Evolutionary conservation across 2,329 filamentous ascomycete species (phyloP).

Genomic region (Aspergillus alliaceus): DNA sequence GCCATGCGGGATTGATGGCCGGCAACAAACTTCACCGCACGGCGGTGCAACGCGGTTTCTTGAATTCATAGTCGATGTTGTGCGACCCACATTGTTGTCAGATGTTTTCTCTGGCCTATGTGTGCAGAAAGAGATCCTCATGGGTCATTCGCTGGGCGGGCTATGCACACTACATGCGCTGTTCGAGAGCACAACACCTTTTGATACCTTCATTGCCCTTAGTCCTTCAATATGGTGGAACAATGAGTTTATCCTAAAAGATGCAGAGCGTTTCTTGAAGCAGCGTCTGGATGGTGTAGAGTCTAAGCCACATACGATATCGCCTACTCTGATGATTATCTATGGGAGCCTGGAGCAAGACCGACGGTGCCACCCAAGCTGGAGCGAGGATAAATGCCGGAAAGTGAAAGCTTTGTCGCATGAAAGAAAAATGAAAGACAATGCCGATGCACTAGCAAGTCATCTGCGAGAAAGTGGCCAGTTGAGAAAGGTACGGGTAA

Average conservation of each 20-base stretch:
- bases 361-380: constrained; percentile 16
- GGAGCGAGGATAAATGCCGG: constrained; percentile 1
- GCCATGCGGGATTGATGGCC: constrained; percentile 26
- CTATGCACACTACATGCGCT: constrained; percentile 50
- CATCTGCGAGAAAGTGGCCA: constrained; percentile 11
- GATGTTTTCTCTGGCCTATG: constrained; percentile 30
- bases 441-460: background rate
- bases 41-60: constrained; percentile 50
- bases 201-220: constrained; percentile 47
- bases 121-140: constrained; percentile 44
- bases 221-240: constrained; percentile 54
- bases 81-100: constrained; percentile 30
- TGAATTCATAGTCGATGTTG: constrained; percentile 42
- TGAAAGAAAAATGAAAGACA: constrained; percentile 25
- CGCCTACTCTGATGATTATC: constrained; percentile 32
- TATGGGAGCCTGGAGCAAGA: constrained; percentile 33
- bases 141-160: constrained; percentile 52
- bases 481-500: constrained; percentile 15
- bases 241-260: constrained; percentile 39
- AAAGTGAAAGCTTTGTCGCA: constrained; percentile 12
- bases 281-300: background rate
- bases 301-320: constrained; percentile 10
- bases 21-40: constrained; percentile 17
- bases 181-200: constrained; percentile 41
- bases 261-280: constrained; percentile 28